These are phyloP conservation scores for Cicer pinnatifidum DNA, from an alignment of 306 rosid genomes.

Conservation along the genomic window DNA sequence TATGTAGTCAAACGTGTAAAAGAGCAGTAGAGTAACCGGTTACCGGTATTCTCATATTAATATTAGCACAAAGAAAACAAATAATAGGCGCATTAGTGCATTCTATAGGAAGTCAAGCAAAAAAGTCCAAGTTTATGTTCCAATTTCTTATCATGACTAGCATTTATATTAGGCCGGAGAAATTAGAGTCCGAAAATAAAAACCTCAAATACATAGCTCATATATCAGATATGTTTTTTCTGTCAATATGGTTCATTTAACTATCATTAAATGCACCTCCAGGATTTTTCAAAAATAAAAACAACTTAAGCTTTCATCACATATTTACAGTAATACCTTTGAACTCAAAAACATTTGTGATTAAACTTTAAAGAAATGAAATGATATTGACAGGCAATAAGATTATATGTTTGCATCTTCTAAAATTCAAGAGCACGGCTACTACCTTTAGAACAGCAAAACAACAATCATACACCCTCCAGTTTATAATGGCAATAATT, in stretches of 20 bases:
- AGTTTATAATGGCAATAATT: conserved; percentile 2
- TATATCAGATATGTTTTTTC: conserved; percentile 4
- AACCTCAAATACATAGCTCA: conserved; percentile 23
- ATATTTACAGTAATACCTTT: neutral
- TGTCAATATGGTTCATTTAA: neutral
- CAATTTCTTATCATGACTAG: conserved; percentile 7
- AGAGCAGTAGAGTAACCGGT: neutral
- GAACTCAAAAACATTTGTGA: neutral
- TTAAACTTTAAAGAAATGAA: conserved; percentile 6
- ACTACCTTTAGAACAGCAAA: conserved; percentile 19
- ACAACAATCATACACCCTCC: conserved; percentile 1
- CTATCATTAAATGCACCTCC: neutral
- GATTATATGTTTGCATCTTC: conserved; percentile 18
- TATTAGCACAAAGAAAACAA: conserved; percentile 11
- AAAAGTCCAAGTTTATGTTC: neutral
- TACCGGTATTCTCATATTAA: neutral
- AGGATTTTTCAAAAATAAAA: neutral
- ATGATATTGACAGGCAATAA: conserved; percentile 24
- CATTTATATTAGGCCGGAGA: conserved; percentile 11
- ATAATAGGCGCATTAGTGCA: neutral
- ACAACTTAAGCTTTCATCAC: neutral
- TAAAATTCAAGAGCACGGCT: conserved; percentile 22
- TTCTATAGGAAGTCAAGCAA: neutral
- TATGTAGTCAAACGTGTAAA: neutral
- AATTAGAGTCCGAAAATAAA: conserved; percentile 16